Evolutionary conservation across 2,329 filamentous ascomycete species (phyloP).

Genomic region (Macrophomina pseudophaseolina): DNA sequence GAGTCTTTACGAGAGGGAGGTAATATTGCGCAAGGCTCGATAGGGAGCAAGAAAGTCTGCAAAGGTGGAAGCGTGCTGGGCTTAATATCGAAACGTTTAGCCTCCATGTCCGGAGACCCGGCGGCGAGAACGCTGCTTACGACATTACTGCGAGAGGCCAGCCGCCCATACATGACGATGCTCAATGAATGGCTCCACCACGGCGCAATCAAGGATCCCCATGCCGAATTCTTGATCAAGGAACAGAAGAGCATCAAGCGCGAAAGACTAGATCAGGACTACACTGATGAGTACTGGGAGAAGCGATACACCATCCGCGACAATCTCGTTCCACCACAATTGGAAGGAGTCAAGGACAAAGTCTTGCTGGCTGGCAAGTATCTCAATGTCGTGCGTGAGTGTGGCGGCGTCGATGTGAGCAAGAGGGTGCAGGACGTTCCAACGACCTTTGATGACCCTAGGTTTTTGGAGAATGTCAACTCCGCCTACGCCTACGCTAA

Average conservation of each 20-base stretch:
- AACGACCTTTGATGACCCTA: conserved; percentile 84
- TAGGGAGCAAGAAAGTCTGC: conserved; percentile 87
- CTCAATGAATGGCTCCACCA: conserved; percentile 98
- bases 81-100: conserved; percentile 80
- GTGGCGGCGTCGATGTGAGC: conserved; percentile 92
- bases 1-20: conserved; percentile 87
- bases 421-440: conserved; percentile 89
- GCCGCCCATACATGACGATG: conserved; percentile 96
- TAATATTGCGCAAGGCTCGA: conserved; percentile 76
- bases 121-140: conserved; percentile 82
- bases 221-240: conserved; percentile 91
- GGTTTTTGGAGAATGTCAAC: conserved; percentile 95
- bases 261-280: conserved; percentile 90
- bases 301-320: conserved; percentile 94
- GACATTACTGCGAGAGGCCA: conserved; percentile 82
- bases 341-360: conserved; percentile 90
- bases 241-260: conserved; percentile 94
- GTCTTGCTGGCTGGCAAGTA: conserved; percentile 96
- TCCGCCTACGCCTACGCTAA: conserved; percentile 95
- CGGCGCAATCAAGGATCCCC: conserved; percentile 91
- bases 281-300: conserved; percentile 99
- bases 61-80: conserved; percentile 97
- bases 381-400: conserved; percentile 95
- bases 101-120: conserved; percentile 92
- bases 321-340: conserved; percentile 86